These are phyloP conservation scores for Fusarium longipes DNA, from an alignment of 2,329 filamentous ascomycete genomes.

Conservation along the genomic window DNA sequence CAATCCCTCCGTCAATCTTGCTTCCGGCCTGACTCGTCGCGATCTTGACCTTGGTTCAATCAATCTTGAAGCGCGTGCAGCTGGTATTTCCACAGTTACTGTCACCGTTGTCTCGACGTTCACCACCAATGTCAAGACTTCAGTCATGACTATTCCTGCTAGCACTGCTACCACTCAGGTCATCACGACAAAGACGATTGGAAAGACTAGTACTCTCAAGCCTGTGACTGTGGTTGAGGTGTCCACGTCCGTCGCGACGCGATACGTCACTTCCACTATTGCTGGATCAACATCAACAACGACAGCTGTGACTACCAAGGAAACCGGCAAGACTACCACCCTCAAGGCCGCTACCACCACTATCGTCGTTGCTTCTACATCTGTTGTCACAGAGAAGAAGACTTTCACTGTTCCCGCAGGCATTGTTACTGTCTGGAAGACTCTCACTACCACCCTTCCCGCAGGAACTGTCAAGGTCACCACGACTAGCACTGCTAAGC, in stretches of 20 bases:
- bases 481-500: slow-evolving; percentile 24
- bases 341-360: slow-evolving; percentile 38
- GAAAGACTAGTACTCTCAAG: slow-evolving; percentile 30
- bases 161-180: slow-evolving; percentile 28
- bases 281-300: slow-evolving; percentile 33
- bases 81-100: slow-evolving; percentile 15
- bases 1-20: slow-evolving; percentile 19
- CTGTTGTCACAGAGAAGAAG: slow-evolving; percentile 26
- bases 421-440: slow-evolving; percentile 35
- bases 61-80: slow-evolving; percentile 24
- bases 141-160: slow-evolving; percentile 21
- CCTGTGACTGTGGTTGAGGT: slow-evolving; percentile 20
- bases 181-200: slow-evolving; percentile 23
- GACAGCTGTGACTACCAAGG: slow-evolving; percentile 26
- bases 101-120: slow-evolving; percentile 27
- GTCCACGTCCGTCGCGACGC: slow-evolving; percentile 25
- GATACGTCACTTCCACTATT: slow-evolving; percentile 21
- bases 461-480: slow-evolving; percentile 29
- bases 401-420: slow-evolving; percentile 36
- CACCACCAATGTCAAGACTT: slow-evolving; percentile 32
- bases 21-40: slow-evolving; percentile 17
- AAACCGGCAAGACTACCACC: slow-evolving; percentile 38
- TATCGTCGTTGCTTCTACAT: slow-evolving; percentile 22
- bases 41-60: slow-evolving; percentile 20
- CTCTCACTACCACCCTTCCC: slow-evolving; percentile 13